These are phyloP conservation scores for Paramarasmius palmivorus DNA, from an alignment of 1,284 basidiomycete species.

Conservation along the genomic window DNA sequence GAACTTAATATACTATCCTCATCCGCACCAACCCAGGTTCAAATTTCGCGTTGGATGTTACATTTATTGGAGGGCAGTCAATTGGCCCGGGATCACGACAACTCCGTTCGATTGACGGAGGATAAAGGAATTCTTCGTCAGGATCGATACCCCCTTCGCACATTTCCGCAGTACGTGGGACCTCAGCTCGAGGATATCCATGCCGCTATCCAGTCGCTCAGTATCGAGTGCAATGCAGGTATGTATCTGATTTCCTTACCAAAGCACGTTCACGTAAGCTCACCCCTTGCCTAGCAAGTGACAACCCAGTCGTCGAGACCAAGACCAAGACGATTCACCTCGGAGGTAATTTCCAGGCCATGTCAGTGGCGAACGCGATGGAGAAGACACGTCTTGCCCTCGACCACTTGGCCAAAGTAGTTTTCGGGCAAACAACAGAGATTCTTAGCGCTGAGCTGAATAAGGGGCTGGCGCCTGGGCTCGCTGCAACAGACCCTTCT, in stretches of 20 bases:
- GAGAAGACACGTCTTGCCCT: conserved; percentile 60
- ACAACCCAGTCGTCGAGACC: conserved; percentile 57
- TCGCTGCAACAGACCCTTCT: conserved; percentile 55
- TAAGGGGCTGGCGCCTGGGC: conserved; percentile 53
- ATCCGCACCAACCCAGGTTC: no score
- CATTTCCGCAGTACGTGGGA: conserved; percentile 59
- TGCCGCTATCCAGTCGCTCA: conserved; percentile 44
- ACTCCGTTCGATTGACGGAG: conserved; percentile 36
- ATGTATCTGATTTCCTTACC: conserved; percentile 20
- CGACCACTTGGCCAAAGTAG: conserved; percentile 57
- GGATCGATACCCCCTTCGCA: conserved; percentile 51
- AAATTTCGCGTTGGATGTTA: conserved; percentile 46
- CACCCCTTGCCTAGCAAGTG: conserved; percentile 40
- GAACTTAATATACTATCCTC: no score
- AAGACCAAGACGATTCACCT: conserved; percentile 48
- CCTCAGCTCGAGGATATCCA: conserved; percentile 60
- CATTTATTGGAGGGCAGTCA: conserved; percentile 46
- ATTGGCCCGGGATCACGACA: conserved; percentile 44
- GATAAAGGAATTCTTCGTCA: conserved; percentile 55
- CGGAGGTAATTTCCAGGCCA: conserved; percentile 65
- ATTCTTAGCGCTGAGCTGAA: conserved; percentile 59
- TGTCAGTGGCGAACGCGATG: conserved; percentile 60
- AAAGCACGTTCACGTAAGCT: conserved; percentile 8
- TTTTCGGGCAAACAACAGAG: conserved; percentile 64
- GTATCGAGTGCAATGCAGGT: conserved; percentile 65